These are phyloP conservation scores for Entrophospora sp. DNA, from an alignment of 192 early-diverging fungal genomes.

Conservation along the genomic window DNA sequence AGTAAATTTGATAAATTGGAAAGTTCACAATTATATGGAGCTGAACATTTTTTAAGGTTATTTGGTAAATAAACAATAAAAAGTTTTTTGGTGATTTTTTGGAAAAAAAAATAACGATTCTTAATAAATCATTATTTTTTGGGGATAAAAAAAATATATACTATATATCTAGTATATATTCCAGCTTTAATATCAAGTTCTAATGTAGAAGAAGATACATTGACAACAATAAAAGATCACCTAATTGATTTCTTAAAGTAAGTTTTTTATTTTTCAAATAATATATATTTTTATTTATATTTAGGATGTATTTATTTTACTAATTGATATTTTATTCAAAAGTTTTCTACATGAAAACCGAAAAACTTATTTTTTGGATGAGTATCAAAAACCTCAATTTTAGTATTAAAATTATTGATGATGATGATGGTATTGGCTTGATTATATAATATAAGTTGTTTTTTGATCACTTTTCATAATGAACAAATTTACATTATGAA, in stretches of 20 bases:
- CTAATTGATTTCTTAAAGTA: neutral
- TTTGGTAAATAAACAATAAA: too few relatives aligned
- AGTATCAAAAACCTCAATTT: neutral
- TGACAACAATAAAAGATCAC: neutral
- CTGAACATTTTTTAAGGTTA: too few relatives aligned
- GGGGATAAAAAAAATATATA: neutral
- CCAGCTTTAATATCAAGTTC: neutral
- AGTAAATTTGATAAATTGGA: too few relatives aligned
- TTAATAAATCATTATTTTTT: neutral
- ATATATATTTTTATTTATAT: too few relatives aligned
- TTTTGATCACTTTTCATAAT: too few relatives aligned
- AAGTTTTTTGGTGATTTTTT: constrained; percentile 84
- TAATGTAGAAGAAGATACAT: neutral
- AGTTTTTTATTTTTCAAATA: neutral
- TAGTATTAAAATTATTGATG: too few relatives aligned
- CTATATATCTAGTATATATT: neutral
- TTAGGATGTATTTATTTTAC: neutral
- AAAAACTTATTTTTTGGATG: neutral
- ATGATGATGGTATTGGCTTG: too few relatives aligned
- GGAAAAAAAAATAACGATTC: constrained; percentile 55
- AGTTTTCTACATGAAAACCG: neutral
- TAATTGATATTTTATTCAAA: neutral
- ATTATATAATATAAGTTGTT: too few relatives aligned
- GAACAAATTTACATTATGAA: too few relatives aligned
- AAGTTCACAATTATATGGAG: constrained; percentile 86